phyloP scores from a whole-genome alignment of 495 filamentous ascomycete genomes.

The Trichoderma reesei region DNA sequence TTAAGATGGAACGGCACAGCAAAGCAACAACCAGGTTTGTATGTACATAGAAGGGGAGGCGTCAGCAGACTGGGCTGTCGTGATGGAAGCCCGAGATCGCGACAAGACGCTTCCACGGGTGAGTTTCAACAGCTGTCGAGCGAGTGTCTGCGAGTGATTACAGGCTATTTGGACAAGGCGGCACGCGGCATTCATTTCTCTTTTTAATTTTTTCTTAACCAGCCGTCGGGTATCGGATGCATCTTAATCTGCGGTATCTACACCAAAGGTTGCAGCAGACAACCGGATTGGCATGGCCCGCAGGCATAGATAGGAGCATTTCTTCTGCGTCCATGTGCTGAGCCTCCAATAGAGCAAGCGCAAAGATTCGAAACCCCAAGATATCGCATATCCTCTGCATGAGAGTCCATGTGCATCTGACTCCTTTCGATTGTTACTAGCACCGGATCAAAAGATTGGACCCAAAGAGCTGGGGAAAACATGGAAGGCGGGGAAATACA shows the following conservation, averaged over 20 bases:
- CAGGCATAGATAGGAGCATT: too few species aligned
- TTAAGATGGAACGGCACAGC: not conserved
- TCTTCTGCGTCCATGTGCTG: too few species aligned
- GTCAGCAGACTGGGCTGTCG: slow-evolving; percentile 3
- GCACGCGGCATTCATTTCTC: not conserved
- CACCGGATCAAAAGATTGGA: not conserved
- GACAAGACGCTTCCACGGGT: not conserved
- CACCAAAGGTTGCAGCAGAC: too few species aligned
- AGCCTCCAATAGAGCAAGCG: too few species aligned
- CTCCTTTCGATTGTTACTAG: not conserved
- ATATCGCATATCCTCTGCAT: too few species aligned
- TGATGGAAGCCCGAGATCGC: not conserved
- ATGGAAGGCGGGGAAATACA: slow-evolving; percentile 7
- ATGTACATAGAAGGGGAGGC: not conserved
- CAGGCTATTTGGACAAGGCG: not conserved
- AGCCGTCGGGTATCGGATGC: not conserved
- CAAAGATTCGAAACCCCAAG: too few species aligned
- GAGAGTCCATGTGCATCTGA: too few species aligned
- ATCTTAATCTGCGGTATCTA: not conserved
- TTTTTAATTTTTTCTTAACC: not conserved
- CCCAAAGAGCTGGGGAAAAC: not conserved
- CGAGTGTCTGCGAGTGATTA: not conserved
- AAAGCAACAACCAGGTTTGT: too few species aligned
- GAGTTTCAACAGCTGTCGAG: not conserved
- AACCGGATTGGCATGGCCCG: too few species aligned